Conservation (phyloP, 352 stramenopile genomes). For the Globisporangium okanoganense region DNA sequence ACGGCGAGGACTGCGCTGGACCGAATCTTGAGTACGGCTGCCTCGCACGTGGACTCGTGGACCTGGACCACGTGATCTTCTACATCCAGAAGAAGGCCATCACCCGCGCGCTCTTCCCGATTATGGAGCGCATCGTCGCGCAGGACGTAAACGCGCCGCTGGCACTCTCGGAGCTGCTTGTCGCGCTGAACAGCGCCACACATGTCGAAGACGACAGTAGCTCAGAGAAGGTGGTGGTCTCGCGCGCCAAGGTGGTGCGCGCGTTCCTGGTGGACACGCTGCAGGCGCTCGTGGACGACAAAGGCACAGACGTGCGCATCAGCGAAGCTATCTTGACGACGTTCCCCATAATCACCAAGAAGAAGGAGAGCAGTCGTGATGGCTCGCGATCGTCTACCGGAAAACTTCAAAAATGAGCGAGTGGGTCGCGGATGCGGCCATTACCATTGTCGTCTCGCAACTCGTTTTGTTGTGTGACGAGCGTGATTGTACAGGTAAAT, state of each 20-base stretch:
- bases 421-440: too few relatives aligned
- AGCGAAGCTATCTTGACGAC: conserved; percentile 25
- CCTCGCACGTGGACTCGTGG: conserved; percentile 43
- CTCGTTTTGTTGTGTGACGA: too few relatives aligned
- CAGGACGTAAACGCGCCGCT: conserved; percentile 51
- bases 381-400: background rate
- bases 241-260: conserved; percentile 31
- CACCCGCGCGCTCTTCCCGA: conserved; percentile 35
- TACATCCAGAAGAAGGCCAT: conserved; percentile 35
- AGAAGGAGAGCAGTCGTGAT: background rate
- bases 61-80: conserved; percentile 42
- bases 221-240: background rate
- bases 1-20: conserved; percentile 39
- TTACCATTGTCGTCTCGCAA: too few relatives aligned
- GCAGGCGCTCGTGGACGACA: conserved; percentile 22
- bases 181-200: conserved; percentile 23
- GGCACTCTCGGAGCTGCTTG: conserved; percentile 33
- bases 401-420: too few relatives aligned
- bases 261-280: conserved; percentile 32
- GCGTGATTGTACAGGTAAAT: too few relatives aligned
- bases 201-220: background rate
- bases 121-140: conserved; percentile 45
- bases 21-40: conserved; percentile 53
- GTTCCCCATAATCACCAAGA: conserved; percentile 22
- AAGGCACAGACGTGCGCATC: conserved; percentile 35